Base-by-base conservation (phyloP, 2,329 filamentous ascomycete genomes). In the Hymenoscyphus fructigenus region DNA sequence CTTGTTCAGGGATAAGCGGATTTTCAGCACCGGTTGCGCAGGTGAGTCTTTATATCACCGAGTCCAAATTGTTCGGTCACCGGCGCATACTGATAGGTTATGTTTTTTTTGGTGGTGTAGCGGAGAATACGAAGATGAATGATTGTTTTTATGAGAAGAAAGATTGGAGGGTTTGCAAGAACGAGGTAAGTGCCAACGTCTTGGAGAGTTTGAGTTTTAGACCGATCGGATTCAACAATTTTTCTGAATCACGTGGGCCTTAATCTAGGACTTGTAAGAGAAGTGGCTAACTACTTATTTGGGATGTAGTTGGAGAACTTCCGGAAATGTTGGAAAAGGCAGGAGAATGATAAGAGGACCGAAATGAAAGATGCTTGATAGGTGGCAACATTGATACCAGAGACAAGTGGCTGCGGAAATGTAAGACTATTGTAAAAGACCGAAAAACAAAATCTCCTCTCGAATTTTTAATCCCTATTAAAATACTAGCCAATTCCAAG, bases 91-190 rank as follows among this genome's bases (percentile, higher is more conserved):
- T 50, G 20, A 50, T 50, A 50, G 6, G 7, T 50, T 50, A 50
- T 50, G n/a, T 23, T 23, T 53, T 32, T 53, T 32, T 59, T 2
- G 57, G 26, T 50, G 17, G 20, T 20, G 20, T 70, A 97, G 94
- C 87, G 26, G 94, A 98, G 75, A 97, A 98, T 75, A 81, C 85
- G 62, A 93, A 88, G 75, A 85, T 99, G 88, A 97, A 93, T 41
- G 92, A 98, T 77, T 99, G 95, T 79, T 97, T 96, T 78, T 97
- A 87, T 75, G 92, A 94, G 63, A 97, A 93, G 84, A 97, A 93
- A 77, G 95, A 99, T 76, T 99, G 95, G 94, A 84, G 95, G 71
- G 83, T 85, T 65, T 99, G 95, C 79, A 91, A 91, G 75, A 83
- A 88, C 70, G 94, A 98, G 86, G 94, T 96, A 77, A 81, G 90